Base-by-base conservation (phyloP, 371 early-diverging fungal species). In the Lichtheimia ornata region DNA sequence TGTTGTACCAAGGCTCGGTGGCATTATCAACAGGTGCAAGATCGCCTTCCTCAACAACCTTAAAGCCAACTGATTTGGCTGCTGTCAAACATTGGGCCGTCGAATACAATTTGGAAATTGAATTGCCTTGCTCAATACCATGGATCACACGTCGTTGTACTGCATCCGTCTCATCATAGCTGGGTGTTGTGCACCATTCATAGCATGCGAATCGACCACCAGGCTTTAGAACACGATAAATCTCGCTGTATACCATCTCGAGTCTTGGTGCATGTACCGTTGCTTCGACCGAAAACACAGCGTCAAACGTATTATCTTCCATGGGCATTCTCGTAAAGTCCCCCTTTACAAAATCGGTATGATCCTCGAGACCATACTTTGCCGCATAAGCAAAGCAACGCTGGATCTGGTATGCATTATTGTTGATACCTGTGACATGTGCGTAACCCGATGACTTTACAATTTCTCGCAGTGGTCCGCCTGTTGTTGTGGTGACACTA, bases 371-470 rank as follows among this genome's bases (percentile, higher is more conserved):
- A 22, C 87, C 83, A 63, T 77, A 72, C 70, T 85, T 84, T 56
- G 69, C 67, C 22, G 89, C 84, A 30, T 91, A 86, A 30, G 83
- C 82, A 50, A 72, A 67, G 68, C 88, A 88, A 2, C 90, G 84
- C 66, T 91, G 81, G 44, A 92, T 84, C 70, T 92, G 93, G 70
- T 92, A 92, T 41, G 83, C 83, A 77, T 92, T 92, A 82, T 92
- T 92, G 78, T 92, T 92, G 57, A 92, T 73, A 7, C 93, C 93
- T 7, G 87, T 87, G 54, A 92, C 84, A 64, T 83, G 86, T 43
- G 77, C 73, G 24, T 89, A 86, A 1, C 89, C 88, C 40, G 87
- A 81, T 64, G 88, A 78, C 64, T 87, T 81, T 50, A 88, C 84
- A 58, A 91, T 82, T 65, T 92, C 91, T 41, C 93, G 83, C 14